Evolutionary conservation across 768 basidiomycete species (phyloP).

Genomic region (Amanita polypyramis): DNA sequence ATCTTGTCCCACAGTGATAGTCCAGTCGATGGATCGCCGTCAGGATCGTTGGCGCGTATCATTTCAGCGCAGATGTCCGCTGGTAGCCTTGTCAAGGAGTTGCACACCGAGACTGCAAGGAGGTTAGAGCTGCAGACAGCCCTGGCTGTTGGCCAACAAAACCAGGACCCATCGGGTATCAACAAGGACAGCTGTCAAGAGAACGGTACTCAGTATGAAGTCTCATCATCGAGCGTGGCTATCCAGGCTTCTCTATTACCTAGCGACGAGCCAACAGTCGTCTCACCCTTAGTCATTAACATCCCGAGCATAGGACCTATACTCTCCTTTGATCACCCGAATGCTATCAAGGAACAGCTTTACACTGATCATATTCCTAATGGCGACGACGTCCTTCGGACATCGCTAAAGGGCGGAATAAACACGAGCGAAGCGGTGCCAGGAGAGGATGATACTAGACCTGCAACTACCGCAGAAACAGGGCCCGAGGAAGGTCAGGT

Average conservation of each 20-base stretch:
- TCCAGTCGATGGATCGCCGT: constrained; percentile 9
- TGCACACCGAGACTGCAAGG: constrained; percentile 43
- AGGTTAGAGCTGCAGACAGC: constrained; percentile 33
- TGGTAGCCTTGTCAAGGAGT: constrained; percentile 41
- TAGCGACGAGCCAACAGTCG: neutral
- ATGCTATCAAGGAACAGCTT: neutral
- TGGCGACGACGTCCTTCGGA: no score
- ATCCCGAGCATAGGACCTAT: neutral
- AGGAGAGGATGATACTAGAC: no score
- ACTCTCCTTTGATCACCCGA: neutral
- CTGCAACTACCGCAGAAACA: no score
- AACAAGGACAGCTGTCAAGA: neutral
- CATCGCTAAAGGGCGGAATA: no score
- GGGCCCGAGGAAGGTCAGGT: no score
- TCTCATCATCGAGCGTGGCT: constrained; percentile 1
- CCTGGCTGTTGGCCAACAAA: constrained; percentile 12
- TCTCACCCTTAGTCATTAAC: neutral
- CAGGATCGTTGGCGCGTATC: constrained; percentile 44
- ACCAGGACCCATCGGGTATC: neutral
- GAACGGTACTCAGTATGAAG: constrained; percentile 2
- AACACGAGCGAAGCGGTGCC: no score
- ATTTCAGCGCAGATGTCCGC: constrained; percentile 39
- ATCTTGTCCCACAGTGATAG: constrained; percentile 20
- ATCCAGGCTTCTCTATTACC: neutral
- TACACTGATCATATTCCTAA: neutral